Percentiles rank a stretch among this genome's conserved stretches.
These are phyloP conservation scores for Flueggea neowawraea DNA, from an alignment of 441 rosid species.

Conservation along the genomic window DNA sequence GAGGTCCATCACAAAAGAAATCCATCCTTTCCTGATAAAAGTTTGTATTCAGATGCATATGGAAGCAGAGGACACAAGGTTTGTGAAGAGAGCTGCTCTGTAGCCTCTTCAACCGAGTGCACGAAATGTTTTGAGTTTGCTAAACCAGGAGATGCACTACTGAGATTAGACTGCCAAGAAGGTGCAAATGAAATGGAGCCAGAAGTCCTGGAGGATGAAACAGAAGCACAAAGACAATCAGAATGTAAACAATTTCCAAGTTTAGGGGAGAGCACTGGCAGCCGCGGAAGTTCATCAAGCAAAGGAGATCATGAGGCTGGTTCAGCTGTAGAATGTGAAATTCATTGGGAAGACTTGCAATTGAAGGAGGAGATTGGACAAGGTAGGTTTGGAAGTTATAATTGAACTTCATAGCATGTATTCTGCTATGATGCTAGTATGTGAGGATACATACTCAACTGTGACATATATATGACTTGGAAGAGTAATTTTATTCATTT, in stretches of 20 bases:
- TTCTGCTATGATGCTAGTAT: not conserved
- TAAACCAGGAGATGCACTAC: conserved; percentile 23
- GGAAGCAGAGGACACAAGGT: conserved; percentile 18
- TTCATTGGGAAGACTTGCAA: conserved; percentile 70
- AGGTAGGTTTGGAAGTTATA: conserved; percentile 34
- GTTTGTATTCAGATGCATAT: conserved; percentile 19
- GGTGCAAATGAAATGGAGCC: conserved; percentile 31
- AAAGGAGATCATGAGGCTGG: conserved; percentile 39
- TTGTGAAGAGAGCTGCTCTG: conserved; percentile 24
- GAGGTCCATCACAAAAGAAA: conserved; percentile 19
- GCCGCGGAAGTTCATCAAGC: conserved; percentile 42
- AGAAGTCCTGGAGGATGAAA: conserved; percentile 31
- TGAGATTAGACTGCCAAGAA: conserved; percentile 22
- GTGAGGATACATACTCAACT: not conserved
- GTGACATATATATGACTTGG: not conserved
- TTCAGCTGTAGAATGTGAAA: conserved; percentile 40
- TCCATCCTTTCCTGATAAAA: conserved; percentile 15
- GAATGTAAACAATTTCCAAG: conserved; percentile 30
- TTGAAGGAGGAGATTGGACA: conserved; percentile 77
- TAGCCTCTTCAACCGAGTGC: conserved; percentile 25
- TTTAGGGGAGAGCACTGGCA: conserved; percentile 31
- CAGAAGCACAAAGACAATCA: conserved; percentile 29
- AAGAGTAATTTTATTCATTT: too few species aligned
- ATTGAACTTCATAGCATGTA: conserved; percentile 2
- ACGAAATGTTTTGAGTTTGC: conserved; percentile 19